Conservation (phyloP, 1,139 yeast genomes). For the Suhomyces ambrosiae region DNA sequence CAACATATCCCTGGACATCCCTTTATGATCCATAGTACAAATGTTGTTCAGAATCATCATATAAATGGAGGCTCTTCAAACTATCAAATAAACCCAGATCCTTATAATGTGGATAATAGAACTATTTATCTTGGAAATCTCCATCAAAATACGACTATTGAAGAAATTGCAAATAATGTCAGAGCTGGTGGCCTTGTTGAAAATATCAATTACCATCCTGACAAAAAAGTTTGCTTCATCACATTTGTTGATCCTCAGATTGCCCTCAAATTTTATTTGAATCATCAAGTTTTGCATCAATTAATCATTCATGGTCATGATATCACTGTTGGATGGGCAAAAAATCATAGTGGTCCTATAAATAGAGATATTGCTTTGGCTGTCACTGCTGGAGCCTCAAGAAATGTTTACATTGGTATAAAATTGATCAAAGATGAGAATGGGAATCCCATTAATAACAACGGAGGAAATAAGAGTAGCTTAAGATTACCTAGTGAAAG, state of each 20-base stretch:
- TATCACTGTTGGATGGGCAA: constrained; percentile 51
- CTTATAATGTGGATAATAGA: constrained; percentile 37
- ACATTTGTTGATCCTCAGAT: constrained; percentile 47
- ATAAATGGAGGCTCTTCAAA: constrained; percentile 2
- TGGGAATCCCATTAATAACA: constrained; percentile 6
- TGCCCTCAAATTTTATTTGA: constrained; percentile 45
- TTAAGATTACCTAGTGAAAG: constrained; percentile 31
- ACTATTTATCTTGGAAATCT: constrained; percentile 49
- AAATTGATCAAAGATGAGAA: constrained; percentile 15
- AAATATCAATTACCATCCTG: constrained; percentile 39
- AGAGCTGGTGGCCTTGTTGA: constrained; percentile 53
- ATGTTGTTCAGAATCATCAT: constrained; percentile 4
- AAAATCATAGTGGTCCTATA: constrained; percentile 45
- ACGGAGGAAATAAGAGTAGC: constrained; percentile 3
- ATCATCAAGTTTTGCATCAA: constrained; percentile 50
- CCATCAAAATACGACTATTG: constrained; percentile 48
- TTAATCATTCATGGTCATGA: constrained; percentile 50
- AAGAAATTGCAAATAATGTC: constrained; percentile 52
- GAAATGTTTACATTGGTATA: constrained; percentile 51
- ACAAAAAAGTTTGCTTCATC: constrained; percentile 45
- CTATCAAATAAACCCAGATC: constrained; percentile 16
- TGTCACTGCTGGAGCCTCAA: constrained; percentile 51
- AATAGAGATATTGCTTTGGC: constrained; percentile 43
- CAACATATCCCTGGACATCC: constrained; percentile 5
- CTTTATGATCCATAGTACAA: constrained; percentile 4